Base-by-base conservation (phyloP, 2,329 filamentous ascomycete species). In the Sclerotiophoma versabilis region DNA sequence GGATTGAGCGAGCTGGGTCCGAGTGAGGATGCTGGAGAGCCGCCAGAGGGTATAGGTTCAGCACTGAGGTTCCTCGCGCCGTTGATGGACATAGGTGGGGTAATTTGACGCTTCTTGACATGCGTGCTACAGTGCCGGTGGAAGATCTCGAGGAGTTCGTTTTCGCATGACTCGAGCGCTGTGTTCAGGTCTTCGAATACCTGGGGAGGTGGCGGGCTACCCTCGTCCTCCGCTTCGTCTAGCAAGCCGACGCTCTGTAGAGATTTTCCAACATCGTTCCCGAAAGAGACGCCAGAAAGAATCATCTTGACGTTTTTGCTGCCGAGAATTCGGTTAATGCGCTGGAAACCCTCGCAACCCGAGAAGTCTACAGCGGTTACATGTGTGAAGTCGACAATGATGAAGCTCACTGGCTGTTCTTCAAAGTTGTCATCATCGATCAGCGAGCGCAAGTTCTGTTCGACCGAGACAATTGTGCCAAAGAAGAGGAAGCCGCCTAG, bases 401-500 rank as follows among this genome's bases (percentile, higher is more conserved):
- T 81, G 72, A 92, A 99, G 62, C 91, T 89, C 70, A 98, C 95
- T 0, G 93, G 92, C 46, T 87, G 84, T 60, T 85, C 80, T 22
- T 81, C 80, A 70, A 97, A 98, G 2, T 87, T 84, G 57, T 93
- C 87, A 25, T 96, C 92, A 23, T 93, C 88, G 39, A 98, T 87
- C 26, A 98, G 79, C 4, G 83, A 86, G 19, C 93, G 86, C 57
- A 98, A 93, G 60, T 89, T 89, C 59, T 91, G 90, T 74, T 99
- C 95, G 0, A 99, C 93, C 41, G 91, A 92, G 47, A 97, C 93
- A 61, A 99, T 96, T 2, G 93, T 98, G 14, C 95, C 95, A 64
- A 99, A 99, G 80, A 99, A 99, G n/a, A 99, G 84, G 69, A 93
- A 98, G 0, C 95, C 93, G 0, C 90, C 89, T 14, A 99, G 83